Percentiles rank a stretch among this genome's conserved stretches.
Conservation (phyloP, 202 grass and related monocot genomes). For the Schoenoplectus tabernaemontani region DNA sequence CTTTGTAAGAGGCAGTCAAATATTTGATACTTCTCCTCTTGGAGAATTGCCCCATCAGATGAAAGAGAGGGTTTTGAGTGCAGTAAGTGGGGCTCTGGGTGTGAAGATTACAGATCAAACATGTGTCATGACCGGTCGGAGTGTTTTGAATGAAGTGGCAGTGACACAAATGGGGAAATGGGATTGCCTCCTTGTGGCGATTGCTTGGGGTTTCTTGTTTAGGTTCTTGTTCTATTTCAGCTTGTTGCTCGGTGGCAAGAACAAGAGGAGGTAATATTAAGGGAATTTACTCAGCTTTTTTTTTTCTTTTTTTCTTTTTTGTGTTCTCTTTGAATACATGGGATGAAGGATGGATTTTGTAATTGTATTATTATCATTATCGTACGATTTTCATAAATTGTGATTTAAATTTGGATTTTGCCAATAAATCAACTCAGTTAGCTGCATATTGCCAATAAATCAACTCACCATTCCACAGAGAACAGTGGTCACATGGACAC, state of each 20-base stretch:
- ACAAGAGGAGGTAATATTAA: slow-evolving; percentile 55
- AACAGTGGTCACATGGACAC: not conserved
- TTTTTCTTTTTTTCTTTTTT: no score
- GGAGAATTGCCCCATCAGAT: slow-evolving; percentile 38
- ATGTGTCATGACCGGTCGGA: slow-evolving; percentile 51
- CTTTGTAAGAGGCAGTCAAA: slow-evolving; percentile 64
- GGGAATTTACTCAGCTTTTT: not conserved
- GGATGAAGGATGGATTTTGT: slow-evolving; percentile 16
- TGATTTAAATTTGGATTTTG: slow-evolving; percentile 18
- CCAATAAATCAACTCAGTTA: no score
- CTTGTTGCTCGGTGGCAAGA: slow-evolving; percentile 75
- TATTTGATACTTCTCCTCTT: slow-evolving; percentile 72
- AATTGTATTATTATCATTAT: not conserved
- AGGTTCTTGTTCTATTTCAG: slow-evolving; percentile 79
- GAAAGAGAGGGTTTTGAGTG: slow-evolving; percentile 45
- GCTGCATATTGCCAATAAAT: no score
- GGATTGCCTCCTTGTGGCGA: slow-evolving; percentile 60
- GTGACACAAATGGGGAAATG: slow-evolving; percentile 83
- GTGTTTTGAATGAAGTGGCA: slow-evolving; percentile 40
- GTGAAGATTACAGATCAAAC: slow-evolving; percentile 28
- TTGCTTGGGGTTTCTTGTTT: slow-evolving; percentile 82
- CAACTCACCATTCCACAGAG: not conserved
- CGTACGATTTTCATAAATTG: slow-evolving; percentile 7
- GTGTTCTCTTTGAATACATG: not conserved
- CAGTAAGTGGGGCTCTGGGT: slow-evolving; percentile 55